Evolutionary conservation across 768 basidiomycete species (phyloP), one percentile per base, ranked within the genome.

Genomic region (Pulveroboletus frians): DNA sequence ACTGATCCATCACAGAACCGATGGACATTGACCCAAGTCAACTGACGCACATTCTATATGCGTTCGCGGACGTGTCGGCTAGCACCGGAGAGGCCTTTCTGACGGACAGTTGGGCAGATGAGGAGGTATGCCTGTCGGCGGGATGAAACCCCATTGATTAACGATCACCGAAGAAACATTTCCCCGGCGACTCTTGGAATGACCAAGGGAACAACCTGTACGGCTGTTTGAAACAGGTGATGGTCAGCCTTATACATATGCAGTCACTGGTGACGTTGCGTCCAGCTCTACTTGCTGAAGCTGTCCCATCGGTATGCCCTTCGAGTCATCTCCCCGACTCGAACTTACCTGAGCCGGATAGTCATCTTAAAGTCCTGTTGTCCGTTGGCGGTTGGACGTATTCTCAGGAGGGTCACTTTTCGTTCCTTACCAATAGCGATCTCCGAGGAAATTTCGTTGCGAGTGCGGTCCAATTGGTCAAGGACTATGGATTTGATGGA

Each of bases 401-500:
- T 62, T 83, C 83, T 2, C 84, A 85, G 65, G 62, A 67, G 17
- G 82, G 81, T 11, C 83, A 86, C 59, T 86, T 88, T 63, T 68
- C 70, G 52, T 85, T 86, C 62, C 75, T 88, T 41, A 79, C 79
- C 1, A 67, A 74, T 38, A 54, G 77, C 0, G 58, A 66, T 21
- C 69, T 71, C 54, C 78, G 82, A 9, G 70, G 75, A 10, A 80
- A 69, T 11, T 88, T 88, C 58, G 81, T 85, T 26, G 58, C 62
- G 43, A 77, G 68, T 49, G 84, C 85, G 2, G 79, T 90, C 23
- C 73, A 76, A 39, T 58, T 88, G 9, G 69, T 85, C 40, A 77
- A 84, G 58, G 82, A 91, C 63, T 85, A 88, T 49, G 89, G 88
- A 0, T 79, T 92, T 43, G 89, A 91, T 58, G 89, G 89, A 45